Evolutionary conservation across 106 monocot genomes (phyloP).

Genomic region (Hemerocallis citrina): DNA sequence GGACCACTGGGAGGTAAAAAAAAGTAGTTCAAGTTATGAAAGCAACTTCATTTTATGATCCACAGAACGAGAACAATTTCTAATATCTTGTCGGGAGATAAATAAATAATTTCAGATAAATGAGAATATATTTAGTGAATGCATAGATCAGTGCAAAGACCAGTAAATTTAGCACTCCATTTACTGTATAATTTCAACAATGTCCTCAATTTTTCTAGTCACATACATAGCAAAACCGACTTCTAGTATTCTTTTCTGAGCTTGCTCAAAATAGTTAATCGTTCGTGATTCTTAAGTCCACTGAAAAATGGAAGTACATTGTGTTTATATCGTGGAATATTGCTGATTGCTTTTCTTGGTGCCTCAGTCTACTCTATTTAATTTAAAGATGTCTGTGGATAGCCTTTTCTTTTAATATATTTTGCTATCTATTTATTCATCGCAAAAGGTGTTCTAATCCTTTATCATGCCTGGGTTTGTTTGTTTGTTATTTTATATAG

Average conservation of each 20-base stretch:
- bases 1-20: too few relatives aligned
- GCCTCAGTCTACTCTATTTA: not conserved
- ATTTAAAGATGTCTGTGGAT: not conserved
- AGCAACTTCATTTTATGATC: too few relatives aligned
- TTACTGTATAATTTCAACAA: too few relatives aligned
- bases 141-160: too few relatives aligned
- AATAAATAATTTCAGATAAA: too few relatives aligned
- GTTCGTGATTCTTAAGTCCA: not conserved
- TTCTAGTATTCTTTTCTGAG: not conserved
- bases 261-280: not conserved
- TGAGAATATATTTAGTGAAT: too few relatives aligned
- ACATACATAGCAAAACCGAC: too few relatives aligned
- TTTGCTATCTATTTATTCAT: not conserved
- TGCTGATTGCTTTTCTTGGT: conserved; percentile 1
- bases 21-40: too few relatives aligned
- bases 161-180: too few relatives aligned
- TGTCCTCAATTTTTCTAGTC: too few relatives aligned
- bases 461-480: not conserved
- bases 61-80: too few relatives aligned
- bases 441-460: not conserved
- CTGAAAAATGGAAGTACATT: not conserved
- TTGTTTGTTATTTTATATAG: conserved; percentile 5
- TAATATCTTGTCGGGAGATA: too few relatives aligned
- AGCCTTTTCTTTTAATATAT: not conserved
- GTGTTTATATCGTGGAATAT: not conserved